phyloP scores from a whole-genome alignment of 768 basidiomycete genomes.

The Russula emetica region DNA sequence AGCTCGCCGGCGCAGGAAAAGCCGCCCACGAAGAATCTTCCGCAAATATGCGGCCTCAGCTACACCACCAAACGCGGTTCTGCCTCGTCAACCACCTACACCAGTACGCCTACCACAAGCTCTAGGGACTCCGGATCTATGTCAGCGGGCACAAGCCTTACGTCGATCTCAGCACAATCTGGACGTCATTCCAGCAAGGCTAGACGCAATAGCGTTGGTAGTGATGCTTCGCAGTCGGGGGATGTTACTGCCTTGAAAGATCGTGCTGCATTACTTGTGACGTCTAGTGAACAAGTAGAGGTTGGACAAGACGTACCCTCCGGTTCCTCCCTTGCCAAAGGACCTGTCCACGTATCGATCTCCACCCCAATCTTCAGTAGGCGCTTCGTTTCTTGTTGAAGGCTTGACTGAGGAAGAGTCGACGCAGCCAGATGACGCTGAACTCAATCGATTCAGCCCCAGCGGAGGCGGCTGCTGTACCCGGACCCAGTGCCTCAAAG shows the following conservation, averaged over 20 bases:
- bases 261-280: conserved; percentile 57
- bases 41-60: conserved; percentile 57
- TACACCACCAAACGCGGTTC: conserved; percentile 86
- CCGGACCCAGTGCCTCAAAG: conserved; percentile 34
- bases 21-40: conserved; percentile 60
- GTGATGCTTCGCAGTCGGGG: conserved; percentile 70
- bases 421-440: conserved; percentile 43
- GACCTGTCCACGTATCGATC: conserved; percentile 76
- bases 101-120: conserved; percentile 68
- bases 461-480: conserved; percentile 47
- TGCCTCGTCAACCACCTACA: conserved; percentile 82
- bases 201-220: conserved; percentile 78
- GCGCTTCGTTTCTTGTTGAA: conserved; percentile 47
- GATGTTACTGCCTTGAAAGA: conserved; percentile 64
- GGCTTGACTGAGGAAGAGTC: conserved; percentile 39
- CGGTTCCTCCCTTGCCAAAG: conserved; percentile 90
- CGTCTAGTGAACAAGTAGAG: conserved; percentile 56
- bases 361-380: conserved; percentile 56
- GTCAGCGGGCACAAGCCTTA: conserved; percentile 71
- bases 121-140: conserved; percentile 85
- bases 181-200: conserved; percentile 66
- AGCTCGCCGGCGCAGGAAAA: conserved; percentile 51
- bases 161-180: conserved; percentile 68
- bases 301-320: conserved; percentile 67
- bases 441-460: conserved; percentile 47